phyloP scores from a whole-genome alignment of 2,329 filamentous ascomycete species.

The Aspergillus sp. region DNA sequence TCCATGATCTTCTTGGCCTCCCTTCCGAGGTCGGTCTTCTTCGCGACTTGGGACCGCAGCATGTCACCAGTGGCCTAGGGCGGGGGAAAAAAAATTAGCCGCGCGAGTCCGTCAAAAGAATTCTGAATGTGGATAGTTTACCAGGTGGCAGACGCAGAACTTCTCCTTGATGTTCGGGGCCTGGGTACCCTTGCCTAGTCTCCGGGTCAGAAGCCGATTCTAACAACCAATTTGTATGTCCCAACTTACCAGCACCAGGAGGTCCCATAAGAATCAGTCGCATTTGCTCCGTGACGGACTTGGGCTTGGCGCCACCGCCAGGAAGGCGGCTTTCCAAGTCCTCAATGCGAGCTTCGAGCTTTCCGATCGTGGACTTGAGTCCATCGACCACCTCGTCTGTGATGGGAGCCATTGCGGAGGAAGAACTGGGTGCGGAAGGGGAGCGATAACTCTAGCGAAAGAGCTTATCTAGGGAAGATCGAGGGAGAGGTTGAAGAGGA shows the following conservation, averaged over 20 bases:
- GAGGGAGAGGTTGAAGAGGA: conserved; percentile 18
- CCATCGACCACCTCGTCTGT: conserved; percentile 76
- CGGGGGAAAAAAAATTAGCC: neutral
- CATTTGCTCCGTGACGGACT: conserved; percentile 63
- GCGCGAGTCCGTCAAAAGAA: too few relatives aligned
- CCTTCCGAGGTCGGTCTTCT: conserved; percentile 90
- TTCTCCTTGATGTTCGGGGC: conserved; percentile 97
- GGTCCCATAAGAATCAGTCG: conserved; percentile 98
- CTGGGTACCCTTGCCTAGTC: conserved; percentile 93
- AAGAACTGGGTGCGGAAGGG: conserved; percentile 9
- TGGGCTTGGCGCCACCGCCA: conserved; percentile 47
- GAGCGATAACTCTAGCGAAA: conserved; percentile 17
- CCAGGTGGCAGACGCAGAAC: conserved; percentile 95
- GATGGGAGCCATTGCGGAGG: conserved; percentile 76
- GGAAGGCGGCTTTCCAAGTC: conserved; percentile 78
- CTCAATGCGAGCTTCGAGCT: conserved; percentile 82
- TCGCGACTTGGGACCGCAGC: conserved; percentile 96
- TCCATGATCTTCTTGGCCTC: conserved; percentile 99
- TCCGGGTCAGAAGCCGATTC: conserved; percentile 15
- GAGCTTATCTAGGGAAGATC: conserved; percentile 18
- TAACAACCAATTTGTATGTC: neutral
- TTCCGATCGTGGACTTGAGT: conserved; percentile 78
- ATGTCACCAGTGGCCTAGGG: conserved; percentile 93
- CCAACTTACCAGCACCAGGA: conserved; percentile 79
- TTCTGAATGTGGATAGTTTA: conserved; percentile 48